Evolutionary conservation across 2,329 filamentous ascomycete genomes (phyloP).

Genomic region (Beauveria australis): DNA sequence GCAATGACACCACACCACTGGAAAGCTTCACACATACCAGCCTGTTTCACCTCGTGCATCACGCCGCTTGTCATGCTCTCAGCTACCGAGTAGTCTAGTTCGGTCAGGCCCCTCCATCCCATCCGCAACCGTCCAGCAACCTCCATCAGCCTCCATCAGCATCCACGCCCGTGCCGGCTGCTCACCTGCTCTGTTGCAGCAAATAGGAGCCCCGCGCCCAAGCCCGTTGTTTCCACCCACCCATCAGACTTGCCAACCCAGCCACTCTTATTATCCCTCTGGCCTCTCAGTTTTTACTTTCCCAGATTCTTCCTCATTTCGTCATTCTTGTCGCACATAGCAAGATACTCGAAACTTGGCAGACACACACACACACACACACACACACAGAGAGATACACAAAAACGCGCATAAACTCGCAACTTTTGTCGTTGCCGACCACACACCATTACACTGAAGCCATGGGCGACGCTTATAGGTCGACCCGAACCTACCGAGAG

Average conservation of each 20-base stretch:
- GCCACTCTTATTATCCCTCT: constrained; percentile 3
- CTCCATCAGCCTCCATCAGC: neutral
- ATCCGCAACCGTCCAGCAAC: neutral
- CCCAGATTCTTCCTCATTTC: neutral
- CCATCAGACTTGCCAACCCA: constrained; percentile 18
- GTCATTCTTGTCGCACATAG: neutral
- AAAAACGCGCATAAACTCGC: no score
- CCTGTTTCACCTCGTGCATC: neutral
- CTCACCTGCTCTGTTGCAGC: constrained; percentile 5
- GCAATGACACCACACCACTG: neutral
- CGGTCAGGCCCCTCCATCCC: neutral
- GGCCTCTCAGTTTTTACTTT: neutral
- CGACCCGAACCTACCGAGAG: constrained; percentile 27
- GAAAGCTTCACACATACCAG: neutral
- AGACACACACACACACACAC: neutral
- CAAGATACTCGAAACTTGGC: neutral
- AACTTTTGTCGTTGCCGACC: neutral
- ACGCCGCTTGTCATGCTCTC: neutral
- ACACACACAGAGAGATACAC: neutral
- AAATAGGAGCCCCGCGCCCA: constrained; percentile 12
- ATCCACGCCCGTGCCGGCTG: neutral
- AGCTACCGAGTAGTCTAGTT: neutral
- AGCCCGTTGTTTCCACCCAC: constrained; percentile 9
- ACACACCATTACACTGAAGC: neutral
- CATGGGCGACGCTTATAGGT: constrained; percentile 27